Evolutionary conservation across 2,329 filamentous ascomycete genomes (phyloP).

Genomic region (Geosmithia putterillii): DNA sequence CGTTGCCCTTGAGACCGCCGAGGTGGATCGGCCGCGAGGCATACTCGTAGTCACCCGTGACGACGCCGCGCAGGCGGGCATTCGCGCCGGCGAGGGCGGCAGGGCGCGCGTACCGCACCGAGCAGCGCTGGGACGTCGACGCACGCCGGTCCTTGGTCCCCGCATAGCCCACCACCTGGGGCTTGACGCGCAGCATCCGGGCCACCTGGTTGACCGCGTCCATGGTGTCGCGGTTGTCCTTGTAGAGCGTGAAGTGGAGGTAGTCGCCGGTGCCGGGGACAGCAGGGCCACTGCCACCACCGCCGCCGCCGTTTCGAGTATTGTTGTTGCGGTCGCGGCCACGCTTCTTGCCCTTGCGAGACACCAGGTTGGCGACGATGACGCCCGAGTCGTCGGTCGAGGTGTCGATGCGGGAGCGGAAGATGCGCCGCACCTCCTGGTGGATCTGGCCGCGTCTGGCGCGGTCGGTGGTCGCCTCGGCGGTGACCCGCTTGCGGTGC

Average conservation of each 20-base stretch:
- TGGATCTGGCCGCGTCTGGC: slow-evolving; percentile 34
- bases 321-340: slow-evolving; percentile 9
- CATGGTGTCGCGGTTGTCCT: slow-evolving; percentile 96
- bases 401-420: slow-evolving; percentile 67
- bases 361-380: slow-evolving; percentile 54
- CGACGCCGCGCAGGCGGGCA: slow-evolving; percentile 46
- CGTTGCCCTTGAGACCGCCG: slow-evolving; percentile 77
- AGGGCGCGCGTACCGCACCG: slow-evolving; percentile 38
- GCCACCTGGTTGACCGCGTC: slow-evolving; percentile 71
- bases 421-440: slow-evolving; percentile 63
- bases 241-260: slow-evolving; percentile 85
- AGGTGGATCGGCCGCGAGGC: slow-evolving; percentile 60
- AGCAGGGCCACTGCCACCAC: slow-evolving; percentile 5
- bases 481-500: slow-evolving; percentile 17
- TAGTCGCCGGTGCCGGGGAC: slow-evolving; percentile 51
- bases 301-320: slow-evolving; percentile 3
- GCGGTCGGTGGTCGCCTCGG: slow-evolving; percentile 30
- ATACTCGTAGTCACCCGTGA: slow-evolving; percentile 74
- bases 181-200: slow-evolving; percentile 60
- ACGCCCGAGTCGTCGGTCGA: slow-evolving; percentile 45
- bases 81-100: slow-evolving; percentile 56
- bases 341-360: slow-evolving; percentile 22
- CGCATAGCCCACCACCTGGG: slow-evolving; percentile 61
- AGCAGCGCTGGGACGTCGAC: slow-evolving; percentile 73
- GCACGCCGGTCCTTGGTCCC: slow-evolving; percentile 87